phyloP scores from a whole-genome alignment of 306 rosid species.

The Nissolia schottii region DNA sequence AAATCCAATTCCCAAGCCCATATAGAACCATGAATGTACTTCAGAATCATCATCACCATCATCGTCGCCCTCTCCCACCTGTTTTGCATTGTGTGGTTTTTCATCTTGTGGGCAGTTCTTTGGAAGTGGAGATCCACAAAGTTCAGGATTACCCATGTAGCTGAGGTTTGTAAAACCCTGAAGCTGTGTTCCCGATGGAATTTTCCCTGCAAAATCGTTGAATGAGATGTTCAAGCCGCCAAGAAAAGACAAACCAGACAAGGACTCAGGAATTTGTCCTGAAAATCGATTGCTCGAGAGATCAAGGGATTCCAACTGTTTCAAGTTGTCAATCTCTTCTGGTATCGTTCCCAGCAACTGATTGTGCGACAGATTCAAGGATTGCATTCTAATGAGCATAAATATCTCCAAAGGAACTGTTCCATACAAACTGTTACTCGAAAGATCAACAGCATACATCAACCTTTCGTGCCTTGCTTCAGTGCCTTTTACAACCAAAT shows the following conservation, averaged over 20 bases:
- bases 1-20: no score
- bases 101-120: no score
- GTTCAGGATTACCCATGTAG: no score
- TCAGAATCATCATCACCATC: no score
- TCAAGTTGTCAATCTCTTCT: background rate
- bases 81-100: no score
- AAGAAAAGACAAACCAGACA: slow-evolving; percentile 5
- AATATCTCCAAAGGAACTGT: slow-evolving; percentile 12
- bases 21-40: no score
- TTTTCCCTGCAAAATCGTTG: no score
- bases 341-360: slow-evolving; percentile 27
- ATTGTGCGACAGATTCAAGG: slow-evolving; percentile 31
- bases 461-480: background rate
- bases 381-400: background rate
- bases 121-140: no score
- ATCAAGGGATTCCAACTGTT: slow-evolving; percentile 24
- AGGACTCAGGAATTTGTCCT: slow-evolving; percentile 24
- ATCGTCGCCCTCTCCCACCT: no score
- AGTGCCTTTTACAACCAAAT: background rate
- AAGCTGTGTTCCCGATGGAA: no score
- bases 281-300: slow-evolving; percentile 17
- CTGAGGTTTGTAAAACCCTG: no score
- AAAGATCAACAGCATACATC: background rate
- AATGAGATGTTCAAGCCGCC: no score
- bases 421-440: slow-evolving; percentile 13